A percentile compares a stretch with the other conserved stretches of the same genome.
Conservation (phyloP, 441 rosid genomes). For the Gossypium trilobum region DNA sequence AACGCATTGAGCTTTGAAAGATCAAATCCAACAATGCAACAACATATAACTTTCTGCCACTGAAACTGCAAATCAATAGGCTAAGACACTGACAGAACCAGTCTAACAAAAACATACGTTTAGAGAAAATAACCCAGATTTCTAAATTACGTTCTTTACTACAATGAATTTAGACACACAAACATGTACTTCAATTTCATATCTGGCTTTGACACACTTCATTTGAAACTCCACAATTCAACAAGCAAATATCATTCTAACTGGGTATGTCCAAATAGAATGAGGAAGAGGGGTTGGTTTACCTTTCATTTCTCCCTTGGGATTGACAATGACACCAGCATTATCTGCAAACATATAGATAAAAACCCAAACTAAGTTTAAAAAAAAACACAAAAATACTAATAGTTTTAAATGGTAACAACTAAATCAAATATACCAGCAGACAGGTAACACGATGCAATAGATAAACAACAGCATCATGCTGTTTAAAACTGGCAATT, state of each 20-base stretch:
- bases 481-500: constrained; percentile 32
- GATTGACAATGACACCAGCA: constrained; percentile 66
- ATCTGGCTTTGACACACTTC: neutral
- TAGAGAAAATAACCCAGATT: neutral
- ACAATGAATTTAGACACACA: neutral
- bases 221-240: neutral
- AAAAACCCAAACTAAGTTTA: neutral
- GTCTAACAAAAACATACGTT: neutral
- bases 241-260: neutral
- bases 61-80: neutral
- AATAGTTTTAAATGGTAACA: neutral
- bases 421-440: constrained; percentile 18
- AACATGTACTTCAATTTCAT: neutral
- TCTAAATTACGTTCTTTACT: neutral
- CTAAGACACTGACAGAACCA: neutral
- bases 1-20: neutral
- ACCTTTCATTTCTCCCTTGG: constrained; percentile 78
- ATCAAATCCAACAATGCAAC: neutral
- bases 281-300: neutral
- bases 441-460: constrained; percentile 28
- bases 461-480: constrained; percentile 12
- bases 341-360: constrained; percentile 35
- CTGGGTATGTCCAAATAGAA: neutral
- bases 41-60: neutral
- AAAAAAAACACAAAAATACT: neutral